phyloP scores from a whole-genome alignment of 2,329 filamentous ascomycete species.

The Exophiala bonariae region DNA sequence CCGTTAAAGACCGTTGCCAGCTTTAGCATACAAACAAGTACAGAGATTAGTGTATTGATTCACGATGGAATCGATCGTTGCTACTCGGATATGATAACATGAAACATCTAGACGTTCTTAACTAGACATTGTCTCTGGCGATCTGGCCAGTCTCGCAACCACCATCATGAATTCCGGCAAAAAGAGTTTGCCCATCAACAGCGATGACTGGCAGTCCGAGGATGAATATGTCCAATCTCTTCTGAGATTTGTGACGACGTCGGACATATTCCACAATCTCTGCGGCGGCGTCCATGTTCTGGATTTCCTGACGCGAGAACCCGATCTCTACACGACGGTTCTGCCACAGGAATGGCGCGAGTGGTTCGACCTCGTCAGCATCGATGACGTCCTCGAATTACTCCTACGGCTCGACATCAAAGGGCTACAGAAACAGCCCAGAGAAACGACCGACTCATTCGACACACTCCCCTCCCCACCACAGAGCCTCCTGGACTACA shows the following conservation, averaged over 20 bases:
- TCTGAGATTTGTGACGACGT: slow-evolving; percentile 71
- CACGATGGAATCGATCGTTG: too few relatives aligned
- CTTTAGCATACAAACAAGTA: too few relatives aligned
- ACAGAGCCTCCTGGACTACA: slow-evolving; percentile 67
- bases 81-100: too few relatives aligned
- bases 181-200: too few relatives aligned
- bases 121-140: too few relatives aligned
- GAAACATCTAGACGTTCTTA: too few relatives aligned
- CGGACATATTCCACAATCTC: slow-evolving; percentile 78
- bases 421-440: slow-evolving; percentile 41
- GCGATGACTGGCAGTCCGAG: slow-evolving; percentile 64
- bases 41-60: too few relatives aligned
- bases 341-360: slow-evolving; percentile 78
- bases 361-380: slow-evolving; percentile 70
- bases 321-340: slow-evolving; percentile 76
- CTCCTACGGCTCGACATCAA: slow-evolving; percentile 74
- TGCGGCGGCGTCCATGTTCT: slow-evolving; percentile 96
- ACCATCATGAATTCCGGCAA: too few relatives aligned
- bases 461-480: slow-evolving; percentile 33
- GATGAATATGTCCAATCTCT: slow-evolving; percentile 80
- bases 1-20: too few relatives aligned
- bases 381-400: slow-evolving; percentile 76
- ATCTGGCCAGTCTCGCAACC: too few relatives aligned
- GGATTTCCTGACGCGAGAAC: slow-evolving; percentile 87
- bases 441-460: slow-evolving; percentile 40